phyloP scores from a whole-genome alignment of 2,329 filamentous ascomycete genomes.

The Dendryphion nanum region DNA sequence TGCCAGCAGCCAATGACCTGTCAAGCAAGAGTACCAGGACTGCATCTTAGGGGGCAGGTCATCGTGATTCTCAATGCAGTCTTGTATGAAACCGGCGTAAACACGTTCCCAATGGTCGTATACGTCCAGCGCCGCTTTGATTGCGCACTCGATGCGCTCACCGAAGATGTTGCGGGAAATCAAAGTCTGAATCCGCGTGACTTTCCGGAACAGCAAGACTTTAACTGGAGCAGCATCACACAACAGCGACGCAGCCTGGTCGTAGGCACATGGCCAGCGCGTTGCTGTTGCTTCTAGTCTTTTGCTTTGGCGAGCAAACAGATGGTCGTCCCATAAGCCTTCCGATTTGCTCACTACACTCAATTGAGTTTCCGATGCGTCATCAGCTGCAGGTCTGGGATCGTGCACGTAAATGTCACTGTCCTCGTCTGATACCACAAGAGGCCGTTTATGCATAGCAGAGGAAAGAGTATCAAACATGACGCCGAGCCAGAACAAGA shows the following conservation, averaged over 20 bases:
- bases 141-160: constrained; percentile 48
- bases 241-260: constrained; percentile 51
- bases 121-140: constrained; percentile 50
- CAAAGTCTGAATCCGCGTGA: constrained; percentile 56
- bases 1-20: constrained; percentile 59
- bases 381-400: constrained; percentile 2
- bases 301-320: constrained; percentile 33
- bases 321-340: constrained; percentile 41
- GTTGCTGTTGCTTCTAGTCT: constrained; percentile 17
- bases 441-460: constrained; percentile 50
- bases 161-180: constrained; percentile 41
- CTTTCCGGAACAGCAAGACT: constrained; percentile 57
- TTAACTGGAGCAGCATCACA: constrained; percentile 58
- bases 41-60: constrained; percentile 54
- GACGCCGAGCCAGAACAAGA: constrained; percentile 58
- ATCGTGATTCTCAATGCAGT: constrained; percentile 52
- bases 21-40: constrained; percentile 60
- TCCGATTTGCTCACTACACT: constrained; percentile 9
- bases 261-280: constrained; percentile 56
- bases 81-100: constrained; percentile 53
- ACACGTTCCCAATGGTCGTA: constrained; percentile 56
- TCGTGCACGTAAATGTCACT: constrained; percentile 36
- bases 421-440: constrained; percentile 48
- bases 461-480: constrained; percentile 61
- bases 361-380: background rate